A percentile compares a stretch with the other conserved stretches of the same genome.
phyloP scores from a whole-genome alignment of 495 filamentous ascomycete species.

The Annulohypoxylon bovei region DNA sequence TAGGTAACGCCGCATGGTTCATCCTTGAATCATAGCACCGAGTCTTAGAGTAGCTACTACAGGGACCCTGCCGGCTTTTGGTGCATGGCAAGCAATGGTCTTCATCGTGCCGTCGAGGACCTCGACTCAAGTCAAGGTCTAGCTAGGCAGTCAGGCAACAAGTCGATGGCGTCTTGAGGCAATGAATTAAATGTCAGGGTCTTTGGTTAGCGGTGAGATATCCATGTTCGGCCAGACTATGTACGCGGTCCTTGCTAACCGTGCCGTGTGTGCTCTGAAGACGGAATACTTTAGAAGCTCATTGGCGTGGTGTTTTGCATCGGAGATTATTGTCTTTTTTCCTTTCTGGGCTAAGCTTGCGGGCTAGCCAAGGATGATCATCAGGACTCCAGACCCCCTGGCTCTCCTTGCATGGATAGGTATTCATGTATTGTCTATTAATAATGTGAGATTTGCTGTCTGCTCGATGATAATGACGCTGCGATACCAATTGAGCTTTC shows the following conservation, averaged over 20 bases:
- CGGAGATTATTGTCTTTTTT: constrained; percentile 32
- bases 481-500: not conserved
- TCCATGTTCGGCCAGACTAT: constrained; percentile 1
- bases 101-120: not conserved
- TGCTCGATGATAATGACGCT: not conserved
- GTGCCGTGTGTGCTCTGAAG: not conserved
- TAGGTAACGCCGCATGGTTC: constrained; percentile 9
- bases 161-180: constrained; percentile 4
- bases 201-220: constrained; percentile 14
- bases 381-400: constrained; percentile 10
- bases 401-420: constrained; percentile 16
- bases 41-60: not conserved
- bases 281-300: constrained; percentile 25
- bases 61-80: not conserved
- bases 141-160: not conserved
- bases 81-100: not conserved
- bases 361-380: constrained; percentile 10
- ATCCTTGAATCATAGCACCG: constrained; percentile 14
- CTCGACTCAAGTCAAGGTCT: constrained; percentile 2
- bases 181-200: constrained; percentile 1
- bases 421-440: not conserved
- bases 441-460: not conserved
- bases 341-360: constrained; percentile 21
- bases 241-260: constrained; percentile 19
- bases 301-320: constrained; percentile 34